These are phyloP conservation scores for Suillus occidentalis DNA, from an alignment of 768 basidiomycete genomes.

Conservation along the genomic window DNA sequence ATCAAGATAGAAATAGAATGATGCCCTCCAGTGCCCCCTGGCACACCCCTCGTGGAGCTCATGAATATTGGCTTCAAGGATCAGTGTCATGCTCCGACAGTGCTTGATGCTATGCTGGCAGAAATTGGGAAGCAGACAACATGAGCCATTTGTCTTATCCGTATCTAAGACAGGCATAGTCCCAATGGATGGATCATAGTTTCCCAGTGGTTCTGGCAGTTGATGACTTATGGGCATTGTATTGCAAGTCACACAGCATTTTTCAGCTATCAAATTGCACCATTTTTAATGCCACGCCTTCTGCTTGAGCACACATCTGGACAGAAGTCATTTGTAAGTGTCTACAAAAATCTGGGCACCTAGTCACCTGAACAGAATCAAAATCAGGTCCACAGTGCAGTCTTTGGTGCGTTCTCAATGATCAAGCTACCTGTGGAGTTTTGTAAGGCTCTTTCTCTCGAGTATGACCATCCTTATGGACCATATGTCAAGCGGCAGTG, in stretches of 20 bases:
- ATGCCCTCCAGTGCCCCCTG: no score
- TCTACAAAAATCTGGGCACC: not conserved
- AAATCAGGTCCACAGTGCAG: slow-evolving; percentile 59
- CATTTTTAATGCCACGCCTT: slow-evolving; percentile 76
- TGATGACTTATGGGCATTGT: slow-evolving; percentile 86
- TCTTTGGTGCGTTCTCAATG: slow-evolving; percentile 68
- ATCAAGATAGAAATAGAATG: no score
- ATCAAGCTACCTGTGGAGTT: slow-evolving; percentile 67
- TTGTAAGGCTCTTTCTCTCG: slow-evolving; percentile 54
- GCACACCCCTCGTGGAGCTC: no score
- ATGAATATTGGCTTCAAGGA: no score
- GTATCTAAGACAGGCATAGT: no score
- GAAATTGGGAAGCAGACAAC: no score
- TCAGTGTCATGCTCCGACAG: no score
- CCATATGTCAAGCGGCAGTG: slow-evolving; percentile 60
- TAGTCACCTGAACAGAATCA: not conserved
- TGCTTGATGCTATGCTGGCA: no score
- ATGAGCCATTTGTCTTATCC: no score
- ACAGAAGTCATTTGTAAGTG: slow-evolving; percentile 61
- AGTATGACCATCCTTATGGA: slow-evolving; percentile 41
- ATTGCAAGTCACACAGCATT: slow-evolving; percentile 65
- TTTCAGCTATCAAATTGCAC: slow-evolving; percentile 64
- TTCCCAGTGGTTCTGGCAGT: slow-evolving; percentile 80
- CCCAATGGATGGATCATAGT: no score
- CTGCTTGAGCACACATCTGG: slow-evolving; percentile 81